A percentile compares a stretch with the other conserved stretches of the same genome.
Conservation (phyloP, 1,139 yeast species). For the Meyerozyma athensensis region DNA sequence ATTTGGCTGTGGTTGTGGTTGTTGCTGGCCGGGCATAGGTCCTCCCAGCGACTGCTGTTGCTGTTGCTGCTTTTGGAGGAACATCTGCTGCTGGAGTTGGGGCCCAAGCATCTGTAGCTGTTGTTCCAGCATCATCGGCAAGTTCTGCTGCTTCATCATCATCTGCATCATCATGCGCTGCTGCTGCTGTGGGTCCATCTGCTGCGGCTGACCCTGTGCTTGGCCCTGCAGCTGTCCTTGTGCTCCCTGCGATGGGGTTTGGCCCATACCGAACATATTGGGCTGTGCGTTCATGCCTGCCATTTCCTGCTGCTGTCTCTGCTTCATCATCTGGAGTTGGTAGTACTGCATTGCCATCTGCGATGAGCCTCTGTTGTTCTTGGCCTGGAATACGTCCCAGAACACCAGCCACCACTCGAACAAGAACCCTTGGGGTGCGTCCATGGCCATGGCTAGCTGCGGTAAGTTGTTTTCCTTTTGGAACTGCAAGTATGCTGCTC, state of each 20-base stretch:
- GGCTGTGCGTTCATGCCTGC: constrained; percentile 35
- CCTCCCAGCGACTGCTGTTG: constrained; percentile 13
- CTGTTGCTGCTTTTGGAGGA: constrained; percentile 19
- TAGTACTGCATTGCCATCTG: constrained; percentile 67
- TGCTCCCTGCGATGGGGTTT: constrained; percentile 7
- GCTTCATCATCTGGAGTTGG: constrained; percentile 61
- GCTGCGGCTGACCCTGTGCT: constrained; percentile 7
- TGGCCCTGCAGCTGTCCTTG: constrained; percentile 10
- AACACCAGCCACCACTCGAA: constrained; percentile 96
- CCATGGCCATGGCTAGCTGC: constrained; percentile 51
- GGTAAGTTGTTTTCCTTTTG: constrained; percentile 43
- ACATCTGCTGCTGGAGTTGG: constrained; percentile 25
- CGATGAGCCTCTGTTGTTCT: constrained; percentile 56
- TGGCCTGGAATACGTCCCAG: constrained; percentile 89
- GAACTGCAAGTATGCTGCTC: constrained; percentile 17
- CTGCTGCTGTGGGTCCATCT: constrained; percentile 13
- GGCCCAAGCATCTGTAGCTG: constrained; percentile 15
- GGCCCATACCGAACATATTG: constrained; percentile 13
- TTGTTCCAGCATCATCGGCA: constrained; percentile 12
- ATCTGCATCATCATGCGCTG: constrained; percentile 21
- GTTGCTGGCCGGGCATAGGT: constrained; percentile 6
- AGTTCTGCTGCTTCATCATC: constrained; percentile 19
- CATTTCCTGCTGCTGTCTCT: constrained; percentile 54
- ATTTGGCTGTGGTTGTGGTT: constrained; percentile 5
- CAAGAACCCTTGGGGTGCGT: constrained; percentile 83